phyloP scores from a whole-genome alignment of 345 rosid species.

The Hibiscus tridactylites region DNA sequence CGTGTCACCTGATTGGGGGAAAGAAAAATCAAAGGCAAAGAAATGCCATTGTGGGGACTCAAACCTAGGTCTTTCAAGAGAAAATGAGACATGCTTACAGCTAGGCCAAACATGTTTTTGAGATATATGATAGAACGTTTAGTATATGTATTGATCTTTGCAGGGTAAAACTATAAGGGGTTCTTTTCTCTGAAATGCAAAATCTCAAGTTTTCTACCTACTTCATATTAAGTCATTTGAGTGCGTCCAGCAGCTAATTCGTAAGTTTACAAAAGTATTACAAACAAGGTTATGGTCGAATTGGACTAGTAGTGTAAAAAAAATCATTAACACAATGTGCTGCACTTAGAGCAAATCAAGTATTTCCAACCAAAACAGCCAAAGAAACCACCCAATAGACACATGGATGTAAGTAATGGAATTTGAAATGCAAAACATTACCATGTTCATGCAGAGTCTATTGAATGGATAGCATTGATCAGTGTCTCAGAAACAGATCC shows the following conservation, averaged over 20 bases:
- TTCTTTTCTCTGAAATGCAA: too few relatives aligned
- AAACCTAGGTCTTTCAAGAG: too few relatives aligned
- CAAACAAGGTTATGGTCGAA: neutral
- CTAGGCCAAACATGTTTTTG: too few relatives aligned
- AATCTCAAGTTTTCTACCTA: neutral
- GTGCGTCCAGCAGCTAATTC: neutral
- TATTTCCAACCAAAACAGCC: neutral
- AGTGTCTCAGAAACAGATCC: slow-evolving; percentile 59
- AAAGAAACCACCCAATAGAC: neutral
- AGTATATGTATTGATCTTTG: too few relatives aligned
- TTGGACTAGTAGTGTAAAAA: neutral
- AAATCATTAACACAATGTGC: neutral
- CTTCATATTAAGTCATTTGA: neutral
- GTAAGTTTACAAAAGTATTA: neutral
- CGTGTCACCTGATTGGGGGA: too few relatives aligned
- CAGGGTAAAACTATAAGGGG: too few relatives aligned
- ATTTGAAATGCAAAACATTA: slow-evolving; percentile 16
- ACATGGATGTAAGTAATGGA: neutral
- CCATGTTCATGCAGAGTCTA: slow-evolving; percentile 21
- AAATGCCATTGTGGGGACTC: too few relatives aligned
- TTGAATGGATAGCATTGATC: slow-evolving; percentile 38
- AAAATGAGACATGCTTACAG: too few relatives aligned
- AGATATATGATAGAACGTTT: too few relatives aligned
- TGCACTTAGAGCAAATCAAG: slow-evolving; percentile 4
- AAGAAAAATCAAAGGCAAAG: too few relatives aligned